Evolutionary conservation across 345 rosid species (phyloP).

Genomic region (Eucalyptus leucophloia): DNA sequence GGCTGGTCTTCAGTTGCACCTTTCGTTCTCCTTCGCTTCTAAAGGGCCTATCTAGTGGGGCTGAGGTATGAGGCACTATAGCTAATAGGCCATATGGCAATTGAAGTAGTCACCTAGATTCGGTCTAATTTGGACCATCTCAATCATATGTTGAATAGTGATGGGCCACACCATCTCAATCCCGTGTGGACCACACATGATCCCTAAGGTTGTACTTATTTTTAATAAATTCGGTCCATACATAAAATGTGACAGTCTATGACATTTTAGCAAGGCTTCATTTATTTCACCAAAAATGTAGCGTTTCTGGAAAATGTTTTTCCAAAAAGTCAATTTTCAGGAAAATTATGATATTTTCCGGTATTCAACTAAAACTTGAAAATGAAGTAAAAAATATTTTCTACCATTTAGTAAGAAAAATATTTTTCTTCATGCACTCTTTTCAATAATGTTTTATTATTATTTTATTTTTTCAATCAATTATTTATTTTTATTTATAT

Average conservation of each 20-base stretch:
- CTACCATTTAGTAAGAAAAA: too few species aligned
- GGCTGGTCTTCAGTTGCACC: conserved; percentile 4
- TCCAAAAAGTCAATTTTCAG: too few species aligned
- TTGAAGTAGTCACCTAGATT: neutral
- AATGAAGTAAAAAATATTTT: too few species aligned
- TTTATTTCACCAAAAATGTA: too few species aligned
- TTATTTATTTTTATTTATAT: too few species aligned
- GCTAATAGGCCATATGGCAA: neutral
- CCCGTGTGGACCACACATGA: neutral
- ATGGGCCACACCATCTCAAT: neutral
- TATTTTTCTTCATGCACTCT: too few species aligned
- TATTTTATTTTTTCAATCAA: too few species aligned
- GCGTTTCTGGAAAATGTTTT: rapidly evolving
- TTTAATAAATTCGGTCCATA: neutral
- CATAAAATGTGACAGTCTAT: neutral
- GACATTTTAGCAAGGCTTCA: too few species aligned
- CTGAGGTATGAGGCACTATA: neutral
- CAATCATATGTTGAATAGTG: neutral
- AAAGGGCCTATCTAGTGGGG: neutral
- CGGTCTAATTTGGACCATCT: neutral
- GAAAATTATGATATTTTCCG: too few species aligned
- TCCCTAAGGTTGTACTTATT: neutral
- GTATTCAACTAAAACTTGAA: too few species aligned
- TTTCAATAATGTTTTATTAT: too few species aligned
- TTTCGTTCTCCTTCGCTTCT: neutral